A percentile compares a stretch with the other conserved stretches of the same genome.
Evolutionary conservation across 2,329 filamentous ascomycete species (phyloP).

Genomic region (Xylaria multiplex): DNA sequence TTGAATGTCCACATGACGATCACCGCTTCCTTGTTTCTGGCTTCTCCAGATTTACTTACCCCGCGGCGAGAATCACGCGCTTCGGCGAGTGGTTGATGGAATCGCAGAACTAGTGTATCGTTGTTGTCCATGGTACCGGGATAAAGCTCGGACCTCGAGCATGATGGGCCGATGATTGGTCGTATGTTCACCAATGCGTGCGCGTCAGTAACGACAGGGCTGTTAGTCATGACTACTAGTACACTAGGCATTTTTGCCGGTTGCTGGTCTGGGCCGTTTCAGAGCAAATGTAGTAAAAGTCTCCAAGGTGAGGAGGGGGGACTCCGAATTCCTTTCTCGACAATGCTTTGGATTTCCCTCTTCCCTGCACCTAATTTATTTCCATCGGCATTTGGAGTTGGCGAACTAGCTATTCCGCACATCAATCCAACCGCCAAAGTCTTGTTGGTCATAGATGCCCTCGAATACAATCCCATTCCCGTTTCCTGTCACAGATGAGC

Average conservation of each 20-base stretch:
- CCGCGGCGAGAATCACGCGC: not conserved
- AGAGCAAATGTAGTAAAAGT: not conserved
- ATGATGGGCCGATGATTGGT: not conserved
- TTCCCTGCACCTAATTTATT: not conserved
- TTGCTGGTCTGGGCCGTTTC: not conserved
- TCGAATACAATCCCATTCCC: not conserved
- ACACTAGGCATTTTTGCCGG: not conserved
- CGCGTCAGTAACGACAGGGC: not conserved
- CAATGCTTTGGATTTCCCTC: not conserved
- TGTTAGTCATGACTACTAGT: not conserved
- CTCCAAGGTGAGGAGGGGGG: not conserved
- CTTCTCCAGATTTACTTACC: not conserved
- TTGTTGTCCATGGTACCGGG: not conserved
- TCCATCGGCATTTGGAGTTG: not conserved
- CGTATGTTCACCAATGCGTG: not conserved
- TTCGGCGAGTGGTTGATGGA: not conserved
- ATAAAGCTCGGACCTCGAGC: not conserved
- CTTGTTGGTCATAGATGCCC: too few relatives aligned
- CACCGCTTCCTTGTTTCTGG: not conserved
- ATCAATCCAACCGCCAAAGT: not conserved
- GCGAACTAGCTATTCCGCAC: not conserved
- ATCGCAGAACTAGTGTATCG: not conserved
- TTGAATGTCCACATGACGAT: not conserved
- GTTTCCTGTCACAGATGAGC: not conserved
- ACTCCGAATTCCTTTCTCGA: slow-evolving; percentile 12